Conservation (phyloP, 805 yeast genomes). For the Candida palmyrensis region DNA sequence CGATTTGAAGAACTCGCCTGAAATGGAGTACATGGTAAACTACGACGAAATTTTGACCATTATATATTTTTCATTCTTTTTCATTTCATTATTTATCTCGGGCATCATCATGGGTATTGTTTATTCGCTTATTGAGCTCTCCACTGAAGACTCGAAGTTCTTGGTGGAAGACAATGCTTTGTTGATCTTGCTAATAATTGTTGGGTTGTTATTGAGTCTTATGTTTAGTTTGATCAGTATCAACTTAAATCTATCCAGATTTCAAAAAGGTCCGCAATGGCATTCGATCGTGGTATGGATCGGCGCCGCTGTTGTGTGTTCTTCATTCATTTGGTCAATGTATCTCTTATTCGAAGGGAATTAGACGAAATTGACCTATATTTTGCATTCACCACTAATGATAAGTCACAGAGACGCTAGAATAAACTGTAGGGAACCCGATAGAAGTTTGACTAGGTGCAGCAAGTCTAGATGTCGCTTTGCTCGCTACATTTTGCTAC, state of each 20-base stretch:
- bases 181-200: conserved; percentile 23
- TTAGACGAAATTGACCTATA: background rate
- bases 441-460: no score
- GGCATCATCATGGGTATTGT: conserved; percentile 38
- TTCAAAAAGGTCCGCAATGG: conserved; percentile 19
- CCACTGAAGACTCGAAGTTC: conserved; percentile 19
- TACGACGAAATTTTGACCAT: conserved; percentile 33
- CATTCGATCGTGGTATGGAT: conserved; percentile 21
- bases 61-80: conserved; percentile 30
- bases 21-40: conserved; percentile 24
- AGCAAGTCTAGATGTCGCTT: no score
- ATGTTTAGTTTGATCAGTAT: conserved; percentile 31
- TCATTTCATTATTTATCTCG: conserved; percentile 31
- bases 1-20: conserved; percentile 9
- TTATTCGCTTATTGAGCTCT: conserved; percentile 22
- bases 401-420: no score
- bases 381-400: no score
- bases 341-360: conserved; percentile 4
- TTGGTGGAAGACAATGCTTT: conserved; percentile 25
- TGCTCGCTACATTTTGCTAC: no score
- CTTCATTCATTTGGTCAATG: conserved; percentile 12
- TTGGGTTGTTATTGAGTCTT: conserved; percentile 29
- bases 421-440: no score
- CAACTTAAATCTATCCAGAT: conserved; percentile 28
- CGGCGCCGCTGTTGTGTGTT: conserved; percentile 10